Evolutionary conservation across 495 filamentous ascomycete species (phyloP).

Genomic region (Annulohypoxylon maeteangense): DNA sequence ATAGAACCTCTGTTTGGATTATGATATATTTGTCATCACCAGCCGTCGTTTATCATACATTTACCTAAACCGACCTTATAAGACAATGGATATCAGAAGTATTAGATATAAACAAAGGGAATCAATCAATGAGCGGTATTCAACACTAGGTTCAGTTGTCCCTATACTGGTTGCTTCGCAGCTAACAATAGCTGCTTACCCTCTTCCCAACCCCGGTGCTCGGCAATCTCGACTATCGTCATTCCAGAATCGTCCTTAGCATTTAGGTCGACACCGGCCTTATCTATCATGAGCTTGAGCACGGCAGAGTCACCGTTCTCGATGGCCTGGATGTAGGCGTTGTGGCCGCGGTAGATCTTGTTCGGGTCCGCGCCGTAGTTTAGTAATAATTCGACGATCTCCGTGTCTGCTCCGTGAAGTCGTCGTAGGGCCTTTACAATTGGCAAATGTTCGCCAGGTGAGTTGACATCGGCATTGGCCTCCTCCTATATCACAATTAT

Average conservation of each 20-base stretch:
- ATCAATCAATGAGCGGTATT: background rate
- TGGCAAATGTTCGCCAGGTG: constrained; percentile 65
- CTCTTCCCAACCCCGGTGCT: constrained; percentile 52
- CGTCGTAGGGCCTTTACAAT: constrained; percentile 65
- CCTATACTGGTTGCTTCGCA: background rate
- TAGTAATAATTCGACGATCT: constrained; percentile 60
- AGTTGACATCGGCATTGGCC: constrained; percentile 62
- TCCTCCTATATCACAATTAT: constrained; percentile 45
- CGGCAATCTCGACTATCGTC: constrained; percentile 52
- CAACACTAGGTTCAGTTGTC: background rate
- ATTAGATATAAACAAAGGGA: constrained; percentile 6
- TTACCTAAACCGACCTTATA: constrained; percentile 11
- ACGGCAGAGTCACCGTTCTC: constrained; percentile 57
- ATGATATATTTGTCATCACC: constrained; percentile 3
- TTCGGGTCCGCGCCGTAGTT: constrained; percentile 65
- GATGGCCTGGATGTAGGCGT: constrained; percentile 61
- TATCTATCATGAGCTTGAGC: constrained; percentile 58
- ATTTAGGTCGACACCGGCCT: constrained; percentile 55
- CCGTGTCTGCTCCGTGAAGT: constrained; percentile 57
- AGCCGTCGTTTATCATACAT: constrained; percentile 9
- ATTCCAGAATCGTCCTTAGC: constrained; percentile 54
- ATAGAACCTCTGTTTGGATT: background rate
- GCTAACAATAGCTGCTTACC: constrained; percentile 43
- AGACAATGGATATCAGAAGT: constrained; percentile 14
- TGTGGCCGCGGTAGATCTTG: constrained; percentile 65